These are phyloP conservation scores for Forsythia viridissima DNA, from an alignment of 257 asterid genomes.

Conservation along the genomic window DNA sequence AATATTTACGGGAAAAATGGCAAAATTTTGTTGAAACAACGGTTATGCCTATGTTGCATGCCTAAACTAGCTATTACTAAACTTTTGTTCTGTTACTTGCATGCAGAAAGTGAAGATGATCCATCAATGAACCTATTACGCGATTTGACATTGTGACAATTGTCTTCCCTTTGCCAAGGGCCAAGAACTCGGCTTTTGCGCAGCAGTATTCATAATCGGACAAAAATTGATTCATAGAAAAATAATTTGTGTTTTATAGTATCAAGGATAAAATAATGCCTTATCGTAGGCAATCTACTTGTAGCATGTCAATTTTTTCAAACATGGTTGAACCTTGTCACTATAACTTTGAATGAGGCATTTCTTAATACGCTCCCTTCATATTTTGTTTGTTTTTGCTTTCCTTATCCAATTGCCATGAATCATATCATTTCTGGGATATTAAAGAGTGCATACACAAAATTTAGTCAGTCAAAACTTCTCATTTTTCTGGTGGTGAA, in stretches of 20 bases:
- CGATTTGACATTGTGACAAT: constrained; percentile 16
- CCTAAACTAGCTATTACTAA: neutral
- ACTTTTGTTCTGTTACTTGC: constrained; percentile 16
- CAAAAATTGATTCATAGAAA: neutral
- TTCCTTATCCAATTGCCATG: neutral
- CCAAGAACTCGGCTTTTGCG: neutral
- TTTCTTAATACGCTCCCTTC: neutral
- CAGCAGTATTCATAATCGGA: neutral
- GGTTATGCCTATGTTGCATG: neutral
- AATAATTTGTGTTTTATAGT: neutral
- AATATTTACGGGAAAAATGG: neutral
- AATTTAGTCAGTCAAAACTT: neutral
- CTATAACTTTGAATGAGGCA: neutral
- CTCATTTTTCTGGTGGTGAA: neutral
- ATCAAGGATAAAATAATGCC: neutral
- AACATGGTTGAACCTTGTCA: neutral
- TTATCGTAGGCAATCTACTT: neutral
- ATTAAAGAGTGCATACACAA: no score
- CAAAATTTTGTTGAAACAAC: neutral
- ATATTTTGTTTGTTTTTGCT: neutral
- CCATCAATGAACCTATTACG: neutral
- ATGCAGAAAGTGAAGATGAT: constrained; percentile 30
- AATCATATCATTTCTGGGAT: neutral
- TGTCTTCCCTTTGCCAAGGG: neutral
- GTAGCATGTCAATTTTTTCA: neutral